Conservation (phyloP, 1,284 basidiomycete species). For the Wallemia mellicola region DNA sequence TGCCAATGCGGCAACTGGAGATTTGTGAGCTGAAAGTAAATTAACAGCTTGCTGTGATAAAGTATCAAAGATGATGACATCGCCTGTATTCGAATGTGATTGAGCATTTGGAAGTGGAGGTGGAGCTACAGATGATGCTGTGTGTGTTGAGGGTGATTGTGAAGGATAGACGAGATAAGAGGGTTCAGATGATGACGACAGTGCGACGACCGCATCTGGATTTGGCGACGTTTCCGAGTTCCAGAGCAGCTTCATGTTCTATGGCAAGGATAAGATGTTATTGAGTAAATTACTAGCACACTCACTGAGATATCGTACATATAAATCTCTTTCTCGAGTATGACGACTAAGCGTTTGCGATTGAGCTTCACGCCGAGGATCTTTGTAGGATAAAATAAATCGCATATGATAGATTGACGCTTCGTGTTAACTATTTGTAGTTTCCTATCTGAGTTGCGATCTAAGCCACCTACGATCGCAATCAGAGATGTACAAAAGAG, state of each 20-base stretch:
- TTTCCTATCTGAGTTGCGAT: slow-evolving; percentile 32
- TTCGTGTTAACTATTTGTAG: slow-evolving; percentile 96
- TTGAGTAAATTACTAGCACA: background rate
- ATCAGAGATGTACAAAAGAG: slow-evolving; percentile 94
- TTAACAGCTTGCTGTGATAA: slow-evolving; percentile 68
- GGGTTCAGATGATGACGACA: slow-evolving; percentile 80
- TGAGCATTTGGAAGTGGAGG: slow-evolving; percentile 16
- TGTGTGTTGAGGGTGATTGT: slow-evolving; percentile 47
- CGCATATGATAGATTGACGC: slow-evolving; percentile 97
- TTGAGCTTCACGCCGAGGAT: slow-evolving; percentile 92
- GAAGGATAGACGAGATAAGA: slow-evolving; percentile 90
- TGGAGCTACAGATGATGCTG: slow-evolving; percentile 20
- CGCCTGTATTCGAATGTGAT: slow-evolving; percentile 31
- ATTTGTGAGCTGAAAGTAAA: slow-evolving; percentile 89
- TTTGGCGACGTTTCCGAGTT: slow-evolving; percentile 93
- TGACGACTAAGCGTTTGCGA: slow-evolving; percentile 76
- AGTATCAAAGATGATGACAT: slow-evolving; percentile 78
- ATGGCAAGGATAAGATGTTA: background rate
- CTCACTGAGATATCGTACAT: slow-evolving; percentile 72
- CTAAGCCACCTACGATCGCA: slow-evolving; percentile 76
- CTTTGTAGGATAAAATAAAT: slow-evolving; percentile 81
- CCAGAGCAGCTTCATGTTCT: slow-evolving; percentile 82
- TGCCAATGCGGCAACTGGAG: slow-evolving; percentile 60
- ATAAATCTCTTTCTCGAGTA: slow-evolving; percentile 85
- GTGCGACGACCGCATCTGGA: slow-evolving; percentile 76